Base-by-base conservation (phyloP, 257 asterid species). In the Schizonepeta tenuifolia region DNA sequence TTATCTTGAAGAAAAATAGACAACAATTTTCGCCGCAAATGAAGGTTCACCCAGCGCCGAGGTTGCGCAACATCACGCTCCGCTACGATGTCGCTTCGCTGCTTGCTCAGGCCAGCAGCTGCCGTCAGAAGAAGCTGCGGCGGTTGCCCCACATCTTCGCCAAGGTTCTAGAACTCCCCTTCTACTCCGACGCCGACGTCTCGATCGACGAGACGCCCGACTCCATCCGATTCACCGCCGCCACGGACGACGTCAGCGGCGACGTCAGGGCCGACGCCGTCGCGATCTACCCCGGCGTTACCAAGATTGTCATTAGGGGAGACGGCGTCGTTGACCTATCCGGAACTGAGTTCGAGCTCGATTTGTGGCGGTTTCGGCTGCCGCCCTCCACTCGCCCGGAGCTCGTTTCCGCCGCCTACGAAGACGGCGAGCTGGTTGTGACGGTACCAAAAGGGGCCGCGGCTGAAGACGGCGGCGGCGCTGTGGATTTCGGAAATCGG, bases 81-180 rank as follows among this genome's bases (percentile, higher is more conserved):
- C 86, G 86, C 12, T 88, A 85, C 86, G 88, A 86, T 82, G 85
- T 86, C 79, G 87, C 83, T 10, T 79, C 93, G 49, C 46, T 82
- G 38, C 80, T 87, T 18, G 83, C 94, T 15, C 85, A 71, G 80
- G 84, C 89, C 26, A 72, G 71, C 75, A 67, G 70, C 55, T 80
- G 84, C 87, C 85, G 89, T 44, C 88, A 83, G 28, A 88, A 83
- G 88, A 91, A 86, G 88, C 90, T 91, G 70, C 80, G 89, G 69
- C 81, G 96, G 21, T 75, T 91, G 31, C 96, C 97, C 22, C 97
- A 91, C 83, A 86, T 91, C 79, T 91, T 89, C 67, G 90, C 92
- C 2, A 91, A 89, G 86, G 96, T 91, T 24, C 82, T 91, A 3
- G 93, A 87, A 77, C 89, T 91, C 7, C 97, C 97, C 8, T 91